Base-by-base conservation (phyloP, 2,329 filamentous ascomycete species). In the Myriosclerotinia scirpicola region DNA sequence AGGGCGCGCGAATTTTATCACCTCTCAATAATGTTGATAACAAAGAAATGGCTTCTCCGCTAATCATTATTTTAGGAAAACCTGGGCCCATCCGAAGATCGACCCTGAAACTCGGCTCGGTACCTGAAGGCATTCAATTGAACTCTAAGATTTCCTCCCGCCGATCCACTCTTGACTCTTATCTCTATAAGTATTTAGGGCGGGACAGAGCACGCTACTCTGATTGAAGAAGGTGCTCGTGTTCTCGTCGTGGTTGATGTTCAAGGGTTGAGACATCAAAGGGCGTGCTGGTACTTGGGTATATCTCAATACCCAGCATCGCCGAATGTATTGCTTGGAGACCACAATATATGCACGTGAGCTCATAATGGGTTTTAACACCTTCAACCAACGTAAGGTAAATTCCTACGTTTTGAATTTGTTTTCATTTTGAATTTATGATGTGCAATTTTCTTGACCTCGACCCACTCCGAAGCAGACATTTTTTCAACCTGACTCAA, bases 141-240 rank as follows among this genome's bases (percentile, higher is more conserved):
- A 22, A 3, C 14, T 5, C 11, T 56, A 56, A 8, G 8, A 8
- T 34, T 20, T 20, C 22, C 44, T 30, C 14, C 15, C 17, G 38
- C 26, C 5, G 44, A 58, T 44, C 55, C 55, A 34, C 30, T 34
- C 30, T 34, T 34, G 30, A 48, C 26, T 61, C 44, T 50, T 50
- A 52, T 50, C 44, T 30, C 12, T 52, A 22, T 52, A 44, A 2
- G n/a, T 44, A 52, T n/a, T 22, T 20, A 40, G 36, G 36, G 3
- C 20, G n/a, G 44, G 30, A 48, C 30, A 61, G 30, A 40, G 12
- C 14, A 26, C 44, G 34, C 58, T 61, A 61, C 34, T 52, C 58
- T 61, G 8, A 22, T 61, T 50, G n/a, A 40, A 50, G 58, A 61
- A 61, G 58, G 30, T 60, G 58, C 58, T 60, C 34, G 58, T 48